Evolutionary conservation across 2,329 filamentous ascomycete genomes (phyloP).

Genomic region (Tolypocladium inflatum): DNA sequence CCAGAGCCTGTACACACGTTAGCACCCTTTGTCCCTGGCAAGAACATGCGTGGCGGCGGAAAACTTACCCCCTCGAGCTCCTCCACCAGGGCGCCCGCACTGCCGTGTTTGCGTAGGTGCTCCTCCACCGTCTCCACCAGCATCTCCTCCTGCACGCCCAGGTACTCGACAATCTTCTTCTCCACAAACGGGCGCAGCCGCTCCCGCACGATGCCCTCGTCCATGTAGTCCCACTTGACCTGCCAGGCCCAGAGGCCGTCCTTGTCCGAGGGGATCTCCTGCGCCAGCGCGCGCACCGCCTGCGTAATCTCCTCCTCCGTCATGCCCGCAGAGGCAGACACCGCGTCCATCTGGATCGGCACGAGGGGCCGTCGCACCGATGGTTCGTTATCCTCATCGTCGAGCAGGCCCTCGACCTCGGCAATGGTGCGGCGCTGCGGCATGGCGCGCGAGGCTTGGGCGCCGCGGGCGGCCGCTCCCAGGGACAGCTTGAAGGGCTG

Average conservation of each 20-base stretch:
- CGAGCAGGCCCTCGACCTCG: slow-evolving; percentile 87
- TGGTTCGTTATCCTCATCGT: slow-evolving; percentile 82
- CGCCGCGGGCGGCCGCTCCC: slow-evolving; percentile 74
- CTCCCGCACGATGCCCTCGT: slow-evolving; percentile 69
- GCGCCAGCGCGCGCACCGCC: slow-evolving; percentile 71
- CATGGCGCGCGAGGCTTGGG: slow-evolving; percentile 44
- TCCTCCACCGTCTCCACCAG: slow-evolving; percentile 88
- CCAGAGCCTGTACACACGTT: slow-evolving; percentile 55
- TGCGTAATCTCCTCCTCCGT: slow-evolving; percentile 81
- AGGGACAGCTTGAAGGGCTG: slow-evolving; percentile 89
- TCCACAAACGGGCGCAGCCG: slow-evolving; percentile 92
- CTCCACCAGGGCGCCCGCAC: slow-evolving; percentile 72
- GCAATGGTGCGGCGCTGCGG: slow-evolving; percentile 70
- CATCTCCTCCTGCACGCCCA: slow-evolving; percentile 94
- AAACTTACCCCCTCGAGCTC: slow-evolving; percentile 70
- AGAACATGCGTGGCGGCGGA: too few relatives aligned
- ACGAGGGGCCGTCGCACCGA: slow-evolving; percentile 66
- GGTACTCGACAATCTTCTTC: slow-evolving; percentile 95
- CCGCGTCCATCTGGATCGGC: slow-evolving; percentile 72
- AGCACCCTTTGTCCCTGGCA: slow-evolving; percentile 8
- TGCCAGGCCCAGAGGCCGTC: slow-evolving; percentile 86
- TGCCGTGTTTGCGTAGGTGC: slow-evolving; percentile 66
- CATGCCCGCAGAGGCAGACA: slow-evolving; percentile 52
- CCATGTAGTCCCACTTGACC: slow-evolving; percentile 86
- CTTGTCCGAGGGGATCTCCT: slow-evolving; percentile 82